These are phyloP conservation scores for Ophiostoma sp. DNA, from an alignment of 2,329 filamentous ascomycete species.

Conservation along the genomic window DNA sequence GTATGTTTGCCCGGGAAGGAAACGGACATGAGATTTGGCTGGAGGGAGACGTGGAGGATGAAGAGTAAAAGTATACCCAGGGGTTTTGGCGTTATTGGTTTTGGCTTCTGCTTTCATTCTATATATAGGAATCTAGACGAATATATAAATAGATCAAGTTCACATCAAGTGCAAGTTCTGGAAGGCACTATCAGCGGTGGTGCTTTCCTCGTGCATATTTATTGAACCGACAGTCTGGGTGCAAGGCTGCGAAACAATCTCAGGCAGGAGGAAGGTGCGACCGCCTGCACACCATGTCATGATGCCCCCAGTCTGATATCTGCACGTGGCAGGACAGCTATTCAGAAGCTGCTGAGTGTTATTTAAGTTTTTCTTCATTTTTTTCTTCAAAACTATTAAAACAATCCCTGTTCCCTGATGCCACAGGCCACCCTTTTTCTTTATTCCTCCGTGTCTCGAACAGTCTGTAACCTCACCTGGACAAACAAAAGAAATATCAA, in stretches of 20 bases:
- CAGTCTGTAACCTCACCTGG: conserved; percentile 1
- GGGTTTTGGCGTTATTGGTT: conserved; percentile 1
- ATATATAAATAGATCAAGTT: not conserved
- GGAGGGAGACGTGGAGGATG: conserved; percentile 52
- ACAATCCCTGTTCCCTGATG: conserved; percentile 8
- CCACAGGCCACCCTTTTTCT: conserved; percentile 9
- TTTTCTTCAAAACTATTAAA: conserved; percentile 10
- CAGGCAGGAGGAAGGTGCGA: not conserved
- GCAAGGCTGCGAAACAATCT: not conserved
- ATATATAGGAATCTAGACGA: not conserved
- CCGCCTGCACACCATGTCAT: no score
- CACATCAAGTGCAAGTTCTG: not conserved
- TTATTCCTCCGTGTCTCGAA: not conserved
- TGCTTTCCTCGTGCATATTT: not conserved
- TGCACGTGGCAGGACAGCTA: no score
- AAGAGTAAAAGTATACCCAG: conserved; percentile 24
- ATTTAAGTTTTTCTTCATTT: not conserved
- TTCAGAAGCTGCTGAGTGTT: no score
- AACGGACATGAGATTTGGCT: conserved; percentile 61
- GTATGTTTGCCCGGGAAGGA: conserved; percentile 51
- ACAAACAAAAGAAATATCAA: conserved; percentile 10
- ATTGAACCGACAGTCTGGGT: not conserved
- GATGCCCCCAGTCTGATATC: no score
- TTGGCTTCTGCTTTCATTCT: not conserved
- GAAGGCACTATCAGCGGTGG: no score